Conservation (phyloP, 208 protist genomes). For the Trypanosoma congolense region DNA sequence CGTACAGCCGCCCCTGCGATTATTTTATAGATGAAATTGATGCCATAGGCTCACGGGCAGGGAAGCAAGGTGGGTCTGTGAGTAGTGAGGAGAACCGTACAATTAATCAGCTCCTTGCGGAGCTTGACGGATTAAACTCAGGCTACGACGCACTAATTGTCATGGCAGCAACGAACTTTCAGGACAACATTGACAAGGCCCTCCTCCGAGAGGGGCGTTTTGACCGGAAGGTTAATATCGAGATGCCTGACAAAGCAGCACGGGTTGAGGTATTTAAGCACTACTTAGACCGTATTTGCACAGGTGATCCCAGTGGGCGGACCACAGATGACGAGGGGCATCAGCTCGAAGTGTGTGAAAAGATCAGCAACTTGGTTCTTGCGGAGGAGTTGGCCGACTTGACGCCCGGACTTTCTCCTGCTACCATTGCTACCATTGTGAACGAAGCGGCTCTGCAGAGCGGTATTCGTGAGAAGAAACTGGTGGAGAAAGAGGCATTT, state of each 20-base stretch:
- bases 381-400: constrained; percentile 59
- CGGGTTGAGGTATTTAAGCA: constrained; percentile 82
- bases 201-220: constrained; percentile 86
- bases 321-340: constrained; percentile 54
- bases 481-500: constrained; percentile 58
- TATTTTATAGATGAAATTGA: constrained; percentile 99
- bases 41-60: constrained; percentile 88
- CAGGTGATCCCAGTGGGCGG: constrained; percentile 68
- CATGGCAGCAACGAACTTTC: constrained; percentile 96
- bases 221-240: constrained; percentile 82
- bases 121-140: constrained; percentile 92
- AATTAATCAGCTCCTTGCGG: constrained; percentile 95
- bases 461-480: constrained; percentile 74
- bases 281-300: constrained; percentile 76
- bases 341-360: constrained; percentile 38
- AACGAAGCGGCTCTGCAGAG: constrained; percentile 94
- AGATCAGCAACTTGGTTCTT: constrained; percentile 54
- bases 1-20: constrained; percentile 92
- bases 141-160: constrained; percentile 91
- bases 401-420: constrained; percentile 89
- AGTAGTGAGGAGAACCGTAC: constrained; percentile 92
- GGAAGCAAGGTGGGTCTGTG: constrained; percentile 71
- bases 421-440: constrained; percentile 95
- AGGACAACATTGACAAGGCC: constrained; percentile 93
- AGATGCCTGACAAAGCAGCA: constrained; percentile 80